Evolutionary conservation across 1,139 yeast species (phyloP), one percentile per base, ranked within the genome.

Genomic region (Diutina pseudorugosa): DNA sequence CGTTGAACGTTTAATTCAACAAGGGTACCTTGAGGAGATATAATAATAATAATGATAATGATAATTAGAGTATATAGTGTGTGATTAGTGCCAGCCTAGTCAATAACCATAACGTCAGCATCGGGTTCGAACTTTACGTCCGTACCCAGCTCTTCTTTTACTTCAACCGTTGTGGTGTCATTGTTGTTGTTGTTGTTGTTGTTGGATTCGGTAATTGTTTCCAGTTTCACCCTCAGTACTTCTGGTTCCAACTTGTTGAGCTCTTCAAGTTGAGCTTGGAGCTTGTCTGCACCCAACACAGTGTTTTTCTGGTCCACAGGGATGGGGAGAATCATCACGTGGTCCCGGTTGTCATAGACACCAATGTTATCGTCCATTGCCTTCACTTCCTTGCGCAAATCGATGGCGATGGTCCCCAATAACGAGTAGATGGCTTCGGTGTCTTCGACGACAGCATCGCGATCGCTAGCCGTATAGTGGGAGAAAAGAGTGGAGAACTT

Each of bases 1-100:
- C 62, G 98, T 93, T 11, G 97, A 91, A 62, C 71, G 98, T 53
- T 73, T 93, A 58, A 88, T 94, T 47, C 97, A 90, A 62, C 98
- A 94, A 65, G 98, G 98, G 0, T 90, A 88, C 61, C 70, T 93
- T 55, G 94, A 89, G 65, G 88, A 83, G 64, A 56, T 58, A n/a
- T 58, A 48, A 51, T 12, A 2, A 7, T 16, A 16, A 16, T 40
- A 5, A 7, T 16, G 6, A 16, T 40, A 5, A n/a, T n/a, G n/a
- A n/a, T n/a, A n/a, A n/a, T n/a, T n/a, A n/a, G n/a, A n/a, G 12
- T 6, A 23, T 21, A 44, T 45, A 45, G n/a, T n/a, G 30, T 23
- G 21, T 23, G 25, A 19, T 12, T 41, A 41, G 25, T 12, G 21
- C 25, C 42, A 30, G 20, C 42, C 42, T 43, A 43, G 25, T 43